Percentiles rank a stretch among this genome's conserved stretches.
Conservation (phyloP, 495 filamentous ascomycete genomes). For the Penicillium angulare region DNA sequence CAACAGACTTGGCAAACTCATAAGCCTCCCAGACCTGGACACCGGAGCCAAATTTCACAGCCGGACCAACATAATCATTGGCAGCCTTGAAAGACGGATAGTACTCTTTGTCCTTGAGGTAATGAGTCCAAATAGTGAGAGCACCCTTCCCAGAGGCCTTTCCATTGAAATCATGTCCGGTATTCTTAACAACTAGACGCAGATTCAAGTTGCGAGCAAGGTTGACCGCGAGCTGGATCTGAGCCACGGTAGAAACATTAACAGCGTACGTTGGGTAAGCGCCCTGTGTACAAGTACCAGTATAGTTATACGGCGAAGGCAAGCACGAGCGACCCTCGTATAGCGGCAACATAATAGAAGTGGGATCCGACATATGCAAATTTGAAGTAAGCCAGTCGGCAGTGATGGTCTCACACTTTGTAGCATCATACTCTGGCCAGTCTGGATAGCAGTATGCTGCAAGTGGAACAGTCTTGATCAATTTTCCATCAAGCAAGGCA, state of each 20-base stretch:
- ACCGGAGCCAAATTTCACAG: slow-evolving; percentile 11
- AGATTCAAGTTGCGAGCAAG: slow-evolving; percentile 53
- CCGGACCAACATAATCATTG: slow-evolving; percentile 11
- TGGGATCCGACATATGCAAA: slow-evolving; percentile 17
- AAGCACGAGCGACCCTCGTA: slow-evolving; percentile 27
- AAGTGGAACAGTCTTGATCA: slow-evolving; percentile 48
- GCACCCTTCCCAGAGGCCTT: slow-evolving; percentile 47
- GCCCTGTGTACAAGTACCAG: slow-evolving; percentile 47
- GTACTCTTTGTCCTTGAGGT: slow-evolving; percentile 19
- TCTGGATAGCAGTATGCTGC: slow-evolving; percentile 47
- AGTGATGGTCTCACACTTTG: slow-evolving; percentile 26
- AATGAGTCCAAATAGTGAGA: slow-evolving; percentile 54
- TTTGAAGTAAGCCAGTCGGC: slow-evolving; percentile 4
- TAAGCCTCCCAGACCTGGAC: slow-evolving; percentile 8
- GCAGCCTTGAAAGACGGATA: slow-evolving; percentile 5
- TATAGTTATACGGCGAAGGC: slow-evolving; percentile 19
- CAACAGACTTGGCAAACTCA: slow-evolving; percentile 7
- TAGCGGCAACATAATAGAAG: slow-evolving; percentile 33
- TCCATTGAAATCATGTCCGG: slow-evolving; percentile 58
- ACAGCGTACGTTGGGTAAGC: slow-evolving; percentile 36
- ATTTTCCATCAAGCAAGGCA: slow-evolving; percentile 36
- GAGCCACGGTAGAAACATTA: background rate
- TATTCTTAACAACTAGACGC: slow-evolving; percentile 55
- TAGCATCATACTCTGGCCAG: slow-evolving; percentile 37
- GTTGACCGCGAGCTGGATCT: slow-evolving; percentile 50